phyloP scores from a whole-genome alignment of 495 filamentous ascomycete genomes.

The Annulohypoxylon bovei region DNA sequence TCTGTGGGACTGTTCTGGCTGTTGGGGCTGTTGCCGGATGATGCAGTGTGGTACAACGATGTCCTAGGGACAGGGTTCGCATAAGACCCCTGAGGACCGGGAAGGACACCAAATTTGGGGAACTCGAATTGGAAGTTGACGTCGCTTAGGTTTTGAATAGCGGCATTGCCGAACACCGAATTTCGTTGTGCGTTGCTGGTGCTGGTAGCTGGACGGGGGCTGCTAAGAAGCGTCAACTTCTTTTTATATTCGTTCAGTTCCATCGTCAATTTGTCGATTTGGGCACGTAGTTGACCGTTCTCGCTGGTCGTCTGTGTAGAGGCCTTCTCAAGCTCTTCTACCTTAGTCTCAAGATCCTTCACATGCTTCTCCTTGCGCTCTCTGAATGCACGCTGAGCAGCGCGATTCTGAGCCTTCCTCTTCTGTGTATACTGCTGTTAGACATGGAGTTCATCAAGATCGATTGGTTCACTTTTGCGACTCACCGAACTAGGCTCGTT shows the following conservation, averaged over 20 bases:
- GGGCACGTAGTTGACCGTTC: conserved; percentile 82
- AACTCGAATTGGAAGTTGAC: conserved; percentile 91
- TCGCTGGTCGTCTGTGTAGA: conserved; percentile 86
- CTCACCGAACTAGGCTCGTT: conserved; percentile 95
- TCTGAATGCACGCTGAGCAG: conserved; percentile 94
- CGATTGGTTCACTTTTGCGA: conserved; percentile 26
- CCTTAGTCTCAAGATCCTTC: conserved; percentile 94
- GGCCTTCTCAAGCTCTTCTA: conserved; percentile 87
- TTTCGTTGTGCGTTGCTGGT: conserved; percentile 12
- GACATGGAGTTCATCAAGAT: conserved; percentile 28
- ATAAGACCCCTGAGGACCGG: conserved; percentile 68
- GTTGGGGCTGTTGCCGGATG: conserved; percentile 38
- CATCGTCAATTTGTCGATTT: conserved; percentile 85
- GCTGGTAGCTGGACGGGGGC: conserved; percentile 30
- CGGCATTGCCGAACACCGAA: conserved; percentile 53
- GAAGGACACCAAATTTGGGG: conserved; percentile 84
- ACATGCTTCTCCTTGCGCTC: conserved; percentile 98
- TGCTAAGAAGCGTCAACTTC: conserved; percentile 69
- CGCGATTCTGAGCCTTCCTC: conserved; percentile 97
- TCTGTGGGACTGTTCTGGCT: conserved; percentile 47
- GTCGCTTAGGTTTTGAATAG: conserved; percentile 74
- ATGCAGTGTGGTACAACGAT: conserved; percentile 41
- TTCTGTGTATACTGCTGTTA: conserved; percentile 72
- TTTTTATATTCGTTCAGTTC: conserved; percentile 93
- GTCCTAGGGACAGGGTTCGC: conserved; percentile 49